These are phyloP conservation scores for Arthrobotrys megalospora DNA, from an alignment of 2,329 filamentous ascomycete species.

Conservation along the genomic window DNA sequence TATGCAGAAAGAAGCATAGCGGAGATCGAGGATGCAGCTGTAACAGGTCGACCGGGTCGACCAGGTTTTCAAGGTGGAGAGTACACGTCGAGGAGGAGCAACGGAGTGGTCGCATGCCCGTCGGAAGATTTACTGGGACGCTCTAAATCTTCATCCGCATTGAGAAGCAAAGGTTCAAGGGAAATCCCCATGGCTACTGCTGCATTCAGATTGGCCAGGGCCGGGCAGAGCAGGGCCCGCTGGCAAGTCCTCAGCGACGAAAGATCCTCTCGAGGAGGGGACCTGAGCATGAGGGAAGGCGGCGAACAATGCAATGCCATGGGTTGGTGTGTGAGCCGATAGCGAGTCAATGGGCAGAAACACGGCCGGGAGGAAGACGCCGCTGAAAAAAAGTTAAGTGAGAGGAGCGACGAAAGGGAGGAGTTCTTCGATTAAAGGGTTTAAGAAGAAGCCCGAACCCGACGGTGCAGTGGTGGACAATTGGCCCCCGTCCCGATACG, in stretches of 20 bases:
- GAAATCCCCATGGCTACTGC: constrained; percentile 44
- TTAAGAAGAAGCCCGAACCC: constrained; percentile 50
- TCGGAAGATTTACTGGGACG: constrained; percentile 41
- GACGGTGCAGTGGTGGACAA: constrained; percentile 16
- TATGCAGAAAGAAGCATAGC: constrained; percentile 57
- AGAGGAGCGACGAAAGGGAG: constrained; percentile 51
- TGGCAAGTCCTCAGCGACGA: constrained; percentile 30
- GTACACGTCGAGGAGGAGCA: constrained; percentile 44
- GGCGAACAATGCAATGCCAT: constrained; percentile 37
- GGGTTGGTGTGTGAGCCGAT: constrained; percentile 44
- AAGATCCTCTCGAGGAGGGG: constrained; percentile 46
- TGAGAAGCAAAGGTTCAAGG: constrained; percentile 26
- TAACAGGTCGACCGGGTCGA: constrained; percentile 29
- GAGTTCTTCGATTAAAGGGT: constrained; percentile 58
- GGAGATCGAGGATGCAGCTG: constrained; percentile 58
- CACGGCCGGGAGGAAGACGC: constrained; percentile 40
- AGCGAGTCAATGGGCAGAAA: constrained; percentile 45
- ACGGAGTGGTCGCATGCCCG: constrained; percentile 43
- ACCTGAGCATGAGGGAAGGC: constrained; percentile 41
- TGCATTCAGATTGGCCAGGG: constrained; percentile 50
- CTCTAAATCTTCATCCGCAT: constrained; percentile 43
- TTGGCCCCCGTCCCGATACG: constrained; percentile 34
- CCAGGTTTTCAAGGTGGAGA: constrained; percentile 51
- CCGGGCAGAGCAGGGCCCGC: constrained; percentile 53
- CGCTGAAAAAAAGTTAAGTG: constrained; percentile 39